phyloP scores from a whole-genome alignment of 192 early-diverging fungal species.

The Backusella sp. region DNA sequence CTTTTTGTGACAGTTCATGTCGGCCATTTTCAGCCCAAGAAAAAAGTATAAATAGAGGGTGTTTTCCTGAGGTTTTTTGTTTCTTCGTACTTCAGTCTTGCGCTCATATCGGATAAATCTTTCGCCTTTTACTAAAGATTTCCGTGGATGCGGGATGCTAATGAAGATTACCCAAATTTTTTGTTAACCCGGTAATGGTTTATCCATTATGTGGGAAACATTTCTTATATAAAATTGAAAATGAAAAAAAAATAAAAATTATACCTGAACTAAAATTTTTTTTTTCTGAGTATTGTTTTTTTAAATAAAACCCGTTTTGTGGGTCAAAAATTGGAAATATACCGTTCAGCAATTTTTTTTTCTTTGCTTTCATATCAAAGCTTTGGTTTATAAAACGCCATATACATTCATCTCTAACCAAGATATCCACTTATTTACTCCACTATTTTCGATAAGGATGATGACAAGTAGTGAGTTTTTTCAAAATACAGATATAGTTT shows the following conservation, averaged over 20 bases:
- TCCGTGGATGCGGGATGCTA: slow-evolving; percentile 26
- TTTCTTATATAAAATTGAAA: background rate
- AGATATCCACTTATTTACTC: too few relatives aligned
- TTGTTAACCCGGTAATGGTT: slow-evolving; percentile 5
- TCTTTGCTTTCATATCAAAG: too few relatives aligned
- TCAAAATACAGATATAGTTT: too few relatives aligned
- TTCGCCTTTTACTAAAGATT: slow-evolving; percentile 33
- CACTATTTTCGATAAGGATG: too few relatives aligned
- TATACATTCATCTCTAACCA: too few relatives aligned
- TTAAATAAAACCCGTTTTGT: too few relatives aligned
- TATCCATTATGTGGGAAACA: background rate
- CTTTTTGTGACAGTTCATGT: background rate
- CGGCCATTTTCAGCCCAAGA: background rate
- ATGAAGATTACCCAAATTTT: slow-evolving; percentile 26
- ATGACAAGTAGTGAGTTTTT: too few relatives aligned
- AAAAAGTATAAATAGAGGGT: slow-evolving; percentile 20
- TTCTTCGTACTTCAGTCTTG: slow-evolving; percentile 21
- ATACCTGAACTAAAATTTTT: too few relatives aligned
- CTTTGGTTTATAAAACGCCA: too few relatives aligned
- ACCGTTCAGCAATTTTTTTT: too few relatives aligned
- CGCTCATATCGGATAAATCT: slow-evolving; percentile 29
- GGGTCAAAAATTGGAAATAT: too few relatives aligned
- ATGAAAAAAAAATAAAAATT: background rate
- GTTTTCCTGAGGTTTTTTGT: background rate
- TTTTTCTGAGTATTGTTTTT: too few relatives aligned